A percentile compares a stretch with the other conserved stretches of the same genome.
Conservation (phyloP, 2,329 filamentous ascomycete genomes). For the Colletotrichum tofieldiae region DNA sequence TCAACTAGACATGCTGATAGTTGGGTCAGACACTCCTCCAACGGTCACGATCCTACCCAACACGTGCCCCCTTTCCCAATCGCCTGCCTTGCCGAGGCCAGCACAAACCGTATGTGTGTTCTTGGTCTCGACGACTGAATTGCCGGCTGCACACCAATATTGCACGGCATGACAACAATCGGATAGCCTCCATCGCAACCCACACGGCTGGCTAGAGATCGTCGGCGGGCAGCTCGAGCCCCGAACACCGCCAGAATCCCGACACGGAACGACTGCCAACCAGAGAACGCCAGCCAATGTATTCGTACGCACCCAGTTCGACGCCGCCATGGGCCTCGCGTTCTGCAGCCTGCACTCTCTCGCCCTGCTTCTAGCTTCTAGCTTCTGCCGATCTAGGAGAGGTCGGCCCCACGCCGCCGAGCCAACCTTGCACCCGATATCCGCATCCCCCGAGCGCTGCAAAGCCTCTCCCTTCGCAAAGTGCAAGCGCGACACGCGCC, state of each 20-base stretch:
- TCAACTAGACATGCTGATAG: neutral
- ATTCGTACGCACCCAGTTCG: neutral
- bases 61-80: constrained; percentile 16
- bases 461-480: neutral
- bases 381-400: constrained; percentile 35
- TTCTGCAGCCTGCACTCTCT: constrained; percentile 5
- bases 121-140: constrained; percentile 13
- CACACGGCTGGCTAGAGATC: constrained; percentile 18
- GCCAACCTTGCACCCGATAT: constrained; percentile 12
- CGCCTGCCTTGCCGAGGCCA: constrained; percentile 11
- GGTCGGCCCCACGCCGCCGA: constrained; percentile 38
- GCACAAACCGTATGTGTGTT: constrained; percentile 1
- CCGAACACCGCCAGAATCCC: constrained; percentile 23
- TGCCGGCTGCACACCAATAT: constrained; percentile 14
- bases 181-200: constrained; percentile 13
- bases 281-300: neutral
- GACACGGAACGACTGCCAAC: neutral
- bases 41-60: neutral
- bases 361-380: constrained; percentile 11
- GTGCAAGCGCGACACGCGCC: constrained; percentile 9
- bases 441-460: neutral
- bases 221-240: constrained; percentile 33
- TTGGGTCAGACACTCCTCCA: neutral
- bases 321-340: neutral
- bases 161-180: constrained; percentile 12